phyloP scores from a whole-genome alignment of 179 eudicot genomes.

The Gypsophila paniculata region DNA sequence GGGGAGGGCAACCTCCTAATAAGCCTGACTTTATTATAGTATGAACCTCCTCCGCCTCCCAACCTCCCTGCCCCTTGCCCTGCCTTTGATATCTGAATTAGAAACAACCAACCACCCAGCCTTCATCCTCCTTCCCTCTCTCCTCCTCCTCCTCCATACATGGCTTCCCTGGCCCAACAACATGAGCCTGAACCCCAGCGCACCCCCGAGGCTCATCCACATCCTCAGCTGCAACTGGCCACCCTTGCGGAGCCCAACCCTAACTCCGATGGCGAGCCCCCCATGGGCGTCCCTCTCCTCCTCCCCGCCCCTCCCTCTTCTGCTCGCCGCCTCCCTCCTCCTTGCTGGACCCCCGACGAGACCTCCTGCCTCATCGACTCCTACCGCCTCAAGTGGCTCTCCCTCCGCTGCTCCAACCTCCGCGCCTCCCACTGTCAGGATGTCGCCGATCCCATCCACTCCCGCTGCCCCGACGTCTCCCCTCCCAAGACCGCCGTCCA shows the following conservation, averaged over 20 bases:
- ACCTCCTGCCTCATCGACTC: conserved; percentile 68
- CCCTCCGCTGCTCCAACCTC: conserved; percentile 78
- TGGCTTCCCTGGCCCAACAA: too few relatives aligned
- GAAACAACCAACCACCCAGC: too few relatives aligned
- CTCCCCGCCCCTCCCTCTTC: conserved; percentile 5
- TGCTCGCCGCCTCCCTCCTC: conserved; percentile 74
- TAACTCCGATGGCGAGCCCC: neutral
- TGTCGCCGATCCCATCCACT: conserved; percentile 59
- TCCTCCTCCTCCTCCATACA: neutral
- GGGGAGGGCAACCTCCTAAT: too few relatives aligned
- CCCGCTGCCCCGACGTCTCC: conserved; percentile 35
- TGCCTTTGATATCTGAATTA: too few relatives aligned
- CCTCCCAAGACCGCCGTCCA: conserved; percentile 74
- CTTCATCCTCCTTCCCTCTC: neutral
- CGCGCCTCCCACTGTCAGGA: conserved; percentile 86
- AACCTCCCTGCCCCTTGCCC: too few relatives aligned
- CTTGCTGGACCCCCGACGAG: conserved; percentile 96
- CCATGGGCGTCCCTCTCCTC: conserved; percentile 13
- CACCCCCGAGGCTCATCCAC: too few relatives aligned
- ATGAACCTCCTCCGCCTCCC: too few relatives aligned
- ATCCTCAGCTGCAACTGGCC: neutral
- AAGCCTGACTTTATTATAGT: too few relatives aligned
- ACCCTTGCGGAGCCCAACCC: neutral
- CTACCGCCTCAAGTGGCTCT: conserved; percentile 77
- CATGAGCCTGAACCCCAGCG: too few relatives aligned